Evolutionary conservation across 495 filamentous ascomycete species (phyloP).

Genomic region (Baudoinia panamericana): DNA sequence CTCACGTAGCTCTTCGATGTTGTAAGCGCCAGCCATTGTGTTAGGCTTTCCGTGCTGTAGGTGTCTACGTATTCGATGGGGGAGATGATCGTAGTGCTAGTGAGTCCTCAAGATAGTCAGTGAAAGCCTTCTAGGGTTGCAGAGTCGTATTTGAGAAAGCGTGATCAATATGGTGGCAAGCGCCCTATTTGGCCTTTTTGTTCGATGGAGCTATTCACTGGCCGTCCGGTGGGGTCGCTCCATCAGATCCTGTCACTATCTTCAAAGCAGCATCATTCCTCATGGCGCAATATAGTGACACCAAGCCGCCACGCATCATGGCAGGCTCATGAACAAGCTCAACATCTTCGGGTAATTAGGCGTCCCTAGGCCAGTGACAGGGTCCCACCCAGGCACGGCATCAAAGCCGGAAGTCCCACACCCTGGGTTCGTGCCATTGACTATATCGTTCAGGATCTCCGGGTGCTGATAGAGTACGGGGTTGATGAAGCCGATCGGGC

Average conservation of each 20-base stretch:
- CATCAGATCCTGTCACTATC: too few relatives aligned
- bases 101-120: too few relatives aligned
- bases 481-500: slow-evolving; percentile 19
- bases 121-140: too few relatives aligned
- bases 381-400: slow-evolving; percentile 41
- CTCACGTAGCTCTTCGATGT: background rate
- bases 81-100: too few relatives aligned
- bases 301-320: slow-evolving; percentile 9
- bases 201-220: too few relatives aligned
- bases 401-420: slow-evolving; percentile 34
- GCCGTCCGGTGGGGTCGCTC: too few relatives aligned
- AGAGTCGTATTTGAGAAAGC: background rate
- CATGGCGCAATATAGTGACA: too few relatives aligned
- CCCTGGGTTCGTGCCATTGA: slow-evolving; percentile 18
- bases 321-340: slow-evolving; percentile 17
- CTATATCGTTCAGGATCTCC: slow-evolving; percentile 20
- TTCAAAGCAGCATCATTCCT: too few relatives aligned
- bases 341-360: slow-evolving; percentile 34
- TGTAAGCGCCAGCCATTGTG: background rate
- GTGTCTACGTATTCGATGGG: background rate
- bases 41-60: too few relatives aligned
- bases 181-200: too few relatives aligned
- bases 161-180: background rate
- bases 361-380: slow-evolving; percentile 42
- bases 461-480: slow-evolving; percentile 17